Evolutionary conservation across 371 early-diverging fungal species (phyloP).

Genomic region (Chytridiales sp.): DNA sequence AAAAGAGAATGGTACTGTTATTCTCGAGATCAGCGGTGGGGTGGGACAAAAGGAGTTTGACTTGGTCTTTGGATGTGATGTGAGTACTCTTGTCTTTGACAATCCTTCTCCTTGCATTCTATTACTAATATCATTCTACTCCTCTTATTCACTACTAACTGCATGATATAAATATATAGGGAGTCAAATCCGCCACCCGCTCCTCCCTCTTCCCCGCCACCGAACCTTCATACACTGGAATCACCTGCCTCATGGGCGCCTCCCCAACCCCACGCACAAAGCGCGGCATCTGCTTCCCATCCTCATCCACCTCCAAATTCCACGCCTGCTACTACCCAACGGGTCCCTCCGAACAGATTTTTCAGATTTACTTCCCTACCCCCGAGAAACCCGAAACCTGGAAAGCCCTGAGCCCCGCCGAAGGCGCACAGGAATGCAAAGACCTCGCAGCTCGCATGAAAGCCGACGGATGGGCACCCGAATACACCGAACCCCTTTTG

Average conservation of each 20-base stretch:
- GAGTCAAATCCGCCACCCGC: constrained; percentile 32
- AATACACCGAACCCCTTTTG: constrained; percentile 27
- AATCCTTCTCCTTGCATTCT: not conserved
- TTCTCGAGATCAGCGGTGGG: constrained; percentile 19
- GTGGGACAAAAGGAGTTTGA: not conserved
- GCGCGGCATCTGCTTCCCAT: constrained; percentile 38
- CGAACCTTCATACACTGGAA: constrained; percentile 33
- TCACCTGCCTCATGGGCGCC: constrained; percentile 39
- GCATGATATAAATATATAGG: too few relatives aligned
- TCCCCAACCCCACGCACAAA: constrained; percentile 13
- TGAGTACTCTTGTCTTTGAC: constrained; percentile 9
- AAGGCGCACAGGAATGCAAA: constrained; percentile 19
- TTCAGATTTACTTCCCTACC: constrained; percentile 37
- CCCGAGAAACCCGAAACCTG: constrained; percentile 38
- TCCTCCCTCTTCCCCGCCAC: constrained; percentile 23
- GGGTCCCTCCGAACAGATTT: constrained; percentile 31
- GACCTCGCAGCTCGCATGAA: constrained; percentile 20
- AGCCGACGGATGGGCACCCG: constrained; percentile 31
- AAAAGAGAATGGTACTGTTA: constrained; percentile 1
- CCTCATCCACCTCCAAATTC: constrained; percentile 30
- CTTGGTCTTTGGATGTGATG: constrained; percentile 39
- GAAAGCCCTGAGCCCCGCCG: constrained; percentile 27
- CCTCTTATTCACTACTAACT: not conserved
- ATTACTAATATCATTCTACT: constrained; percentile 2
- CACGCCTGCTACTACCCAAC: constrained; percentile 39